These are phyloP conservation scores for Monosporozyma siamensis DNA, from an alignment of 805 yeast genomes.

Conservation along the genomic window DNA sequence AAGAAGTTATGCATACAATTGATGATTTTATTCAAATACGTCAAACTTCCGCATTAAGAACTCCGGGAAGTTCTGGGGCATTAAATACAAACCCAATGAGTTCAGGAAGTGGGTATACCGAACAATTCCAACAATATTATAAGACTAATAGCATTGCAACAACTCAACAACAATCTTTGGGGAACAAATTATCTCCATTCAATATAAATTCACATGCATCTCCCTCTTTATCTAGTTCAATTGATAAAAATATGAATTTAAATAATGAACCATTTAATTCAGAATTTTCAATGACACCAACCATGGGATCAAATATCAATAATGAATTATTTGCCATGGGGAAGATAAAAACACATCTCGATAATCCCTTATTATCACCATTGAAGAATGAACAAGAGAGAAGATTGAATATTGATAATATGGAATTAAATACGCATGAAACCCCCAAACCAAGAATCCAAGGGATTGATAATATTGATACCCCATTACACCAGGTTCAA, in stretches of 20 bases:
- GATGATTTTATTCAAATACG: slow-evolving; percentile 34
- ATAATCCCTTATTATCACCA: slow-evolving; percentile 10
- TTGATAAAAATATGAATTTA: not conserved
- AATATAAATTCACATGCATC: not conserved
- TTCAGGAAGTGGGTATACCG: slow-evolving; percentile 27
- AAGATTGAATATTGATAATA: not conserved
- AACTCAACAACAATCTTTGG: not conserved
- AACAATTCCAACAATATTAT: slow-evolving; percentile 24
- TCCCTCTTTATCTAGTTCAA: not conserved
- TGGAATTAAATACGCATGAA: not conserved
- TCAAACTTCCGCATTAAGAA: slow-evolving; percentile 32
- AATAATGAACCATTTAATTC: slow-evolving; percentile 10
- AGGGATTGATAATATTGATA: not conserved
- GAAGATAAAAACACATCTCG: not conserved
- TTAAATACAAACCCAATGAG: slow-evolving; percentile 25
- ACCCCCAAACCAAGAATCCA: not conserved
- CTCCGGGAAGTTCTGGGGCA: slow-evolving; percentile 26
- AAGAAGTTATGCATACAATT: slow-evolving; percentile 31
- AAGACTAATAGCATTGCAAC: slow-evolving; percentile 9
- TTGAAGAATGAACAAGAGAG: slow-evolving; percentile 9
- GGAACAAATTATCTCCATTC: not conserved
- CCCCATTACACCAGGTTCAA: not conserved
- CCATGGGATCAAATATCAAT: slow-evolving; percentile 2
- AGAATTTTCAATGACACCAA: slow-evolving; percentile 16
- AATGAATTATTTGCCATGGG: slow-evolving; percentile 9